Percentiles rank a stretch among this genome's conserved stretches.
Evolutionary conservation across 1,284 basidiomycete species (phyloP).

Genomic region (Cryptococcus floricola): DNA sequence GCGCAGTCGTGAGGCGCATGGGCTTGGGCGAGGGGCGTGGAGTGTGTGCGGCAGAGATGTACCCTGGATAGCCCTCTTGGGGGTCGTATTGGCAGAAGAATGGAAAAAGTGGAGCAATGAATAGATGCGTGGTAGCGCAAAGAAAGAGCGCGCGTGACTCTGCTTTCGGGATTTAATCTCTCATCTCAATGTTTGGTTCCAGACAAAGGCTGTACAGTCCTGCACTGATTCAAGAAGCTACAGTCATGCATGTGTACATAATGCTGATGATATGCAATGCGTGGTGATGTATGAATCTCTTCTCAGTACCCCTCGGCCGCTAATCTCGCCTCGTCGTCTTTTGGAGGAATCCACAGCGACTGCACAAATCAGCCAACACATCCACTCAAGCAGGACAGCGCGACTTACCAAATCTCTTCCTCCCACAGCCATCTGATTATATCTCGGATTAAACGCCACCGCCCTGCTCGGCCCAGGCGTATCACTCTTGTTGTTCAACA

Average conservation of each 20-base stretch:
- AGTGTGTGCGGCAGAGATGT: too few species aligned
- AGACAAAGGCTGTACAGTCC: too few species aligned
- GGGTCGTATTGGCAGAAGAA: too few species aligned
- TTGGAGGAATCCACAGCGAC: slow-evolving; percentile 22
- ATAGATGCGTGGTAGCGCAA: too few species aligned
- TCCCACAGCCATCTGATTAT: slow-evolving; percentile 81
- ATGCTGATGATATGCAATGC: not conserved
- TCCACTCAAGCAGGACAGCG: not conserved
- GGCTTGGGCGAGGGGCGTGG: not conserved
- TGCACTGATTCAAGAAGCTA: too few species aligned
- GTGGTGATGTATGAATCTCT: not conserved
- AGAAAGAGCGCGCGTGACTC: too few species aligned
- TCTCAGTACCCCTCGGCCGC: slow-evolving; percentile 15
- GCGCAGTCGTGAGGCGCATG: slow-evolving; percentile 2
- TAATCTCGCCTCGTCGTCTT: slow-evolving; percentile 17
- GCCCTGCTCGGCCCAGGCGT: slow-evolving; percentile 59
- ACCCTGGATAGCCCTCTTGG: too few species aligned
- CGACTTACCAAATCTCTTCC: slow-evolving; percentile 74
- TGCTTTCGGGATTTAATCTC: too few species aligned
- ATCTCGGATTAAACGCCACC: slow-evolving; percentile 80
- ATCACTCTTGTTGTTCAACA: slow-evolving; percentile 28
- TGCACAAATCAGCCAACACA: not conserved
- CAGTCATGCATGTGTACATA: not conserved
- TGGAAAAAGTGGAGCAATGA: too few species aligned
- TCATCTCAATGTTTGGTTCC: too few species aligned